Conservation (phyloP, 2,329 filamentous ascomycete genomes). For the Neobulgaria alba region DNA sequence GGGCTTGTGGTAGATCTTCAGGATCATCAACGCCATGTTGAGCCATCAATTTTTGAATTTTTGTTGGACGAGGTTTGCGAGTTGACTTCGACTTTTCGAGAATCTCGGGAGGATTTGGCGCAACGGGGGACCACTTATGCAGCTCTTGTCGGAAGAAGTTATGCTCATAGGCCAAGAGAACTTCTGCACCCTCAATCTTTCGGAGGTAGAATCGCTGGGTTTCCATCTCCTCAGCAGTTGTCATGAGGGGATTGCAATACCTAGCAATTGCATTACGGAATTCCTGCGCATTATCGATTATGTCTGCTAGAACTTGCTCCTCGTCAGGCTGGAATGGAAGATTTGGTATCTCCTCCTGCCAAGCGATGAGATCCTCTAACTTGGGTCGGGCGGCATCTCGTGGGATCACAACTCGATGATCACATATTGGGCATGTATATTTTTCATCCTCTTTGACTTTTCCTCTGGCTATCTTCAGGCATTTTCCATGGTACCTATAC, state of each 20-base stretch:
- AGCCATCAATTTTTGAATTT: conserved; percentile 88
- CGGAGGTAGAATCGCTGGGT: conserved; percentile 91
- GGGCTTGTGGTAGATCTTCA: conserved; percentile 75
- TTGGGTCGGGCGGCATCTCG: conserved; percentile 93
- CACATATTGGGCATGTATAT: conserved; percentile 96
- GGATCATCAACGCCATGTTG: conserved; percentile 84
- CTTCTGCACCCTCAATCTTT: conserved; percentile 95
- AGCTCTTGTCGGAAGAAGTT: conserved; percentile 95
- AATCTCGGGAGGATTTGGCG: conserved; percentile 75
- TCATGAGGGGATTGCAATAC: conserved; percentile 73
- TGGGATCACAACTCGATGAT: conserved; percentile 94
- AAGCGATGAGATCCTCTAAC: conserved; percentile 75
- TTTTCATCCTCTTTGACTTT: conserved; percentile 99
- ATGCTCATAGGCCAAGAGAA: conserved; percentile 85
- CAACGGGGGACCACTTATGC: conserved; percentile 89
- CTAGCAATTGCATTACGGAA: conserved; percentile 77
- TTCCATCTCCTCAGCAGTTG: conserved; percentile 76
- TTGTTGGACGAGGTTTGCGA: conserved; percentile 89
- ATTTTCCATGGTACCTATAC: conserved; percentile 89
- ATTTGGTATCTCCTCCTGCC: conserved; percentile 71
- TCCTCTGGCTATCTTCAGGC: conserved; percentile 90
- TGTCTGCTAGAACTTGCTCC: conserved; percentile 75
- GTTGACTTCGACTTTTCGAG: conserved; percentile 85
- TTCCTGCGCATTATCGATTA: conserved; percentile 73
- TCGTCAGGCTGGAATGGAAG: conserved; percentile 96